These are phyloP conservation scores for Rhizopus delemar DNA, from an alignment of 371 early-diverging fungal species.

Conservation along the genomic window DNA sequence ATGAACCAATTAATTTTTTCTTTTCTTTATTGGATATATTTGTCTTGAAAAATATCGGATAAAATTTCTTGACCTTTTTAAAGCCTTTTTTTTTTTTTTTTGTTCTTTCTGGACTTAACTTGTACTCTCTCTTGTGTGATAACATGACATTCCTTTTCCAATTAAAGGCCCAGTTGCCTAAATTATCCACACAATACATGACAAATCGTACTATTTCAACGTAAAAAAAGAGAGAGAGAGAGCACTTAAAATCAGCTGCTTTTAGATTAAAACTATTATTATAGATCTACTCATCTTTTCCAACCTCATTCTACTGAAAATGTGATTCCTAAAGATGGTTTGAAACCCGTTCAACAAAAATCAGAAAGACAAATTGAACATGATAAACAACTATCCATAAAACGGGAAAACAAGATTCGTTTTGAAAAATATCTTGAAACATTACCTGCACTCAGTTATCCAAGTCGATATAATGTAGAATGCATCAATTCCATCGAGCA, in stretches of 20 bases:
- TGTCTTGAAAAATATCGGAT: too few relatives aligned
- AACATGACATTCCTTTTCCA: too few relatives aligned
- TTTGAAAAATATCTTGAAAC: constrained; percentile 12
- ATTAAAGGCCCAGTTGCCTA: background rate
- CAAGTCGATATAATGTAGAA: constrained; percentile 24
- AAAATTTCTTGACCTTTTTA: too few relatives aligned
- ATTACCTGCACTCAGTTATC: constrained; percentile 22
- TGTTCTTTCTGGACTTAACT: too few relatives aligned
- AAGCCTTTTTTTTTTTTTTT: too few relatives aligned
- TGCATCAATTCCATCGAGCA: constrained; percentile 15
- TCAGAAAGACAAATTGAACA: background rate
- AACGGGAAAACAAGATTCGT: background rate
- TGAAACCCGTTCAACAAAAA: background rate
- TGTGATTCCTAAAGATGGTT: too few relatives aligned
- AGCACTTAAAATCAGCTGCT: too few relatives aligned
- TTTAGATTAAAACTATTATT: too few relatives aligned
- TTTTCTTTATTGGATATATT: too few relatives aligned
- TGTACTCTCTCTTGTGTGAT: too few relatives aligned
- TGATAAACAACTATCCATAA: background rate
- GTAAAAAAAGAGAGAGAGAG: background rate
- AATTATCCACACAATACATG: background rate
- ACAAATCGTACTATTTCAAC: background rate
- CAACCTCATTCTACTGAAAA: background rate
- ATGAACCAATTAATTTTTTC: too few relatives aligned
- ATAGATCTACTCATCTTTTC: background rate